Base-by-base conservation (phyloP, 2,329 filamentous ascomycete species). In the Aspergillus thermomutatus region DNA sequence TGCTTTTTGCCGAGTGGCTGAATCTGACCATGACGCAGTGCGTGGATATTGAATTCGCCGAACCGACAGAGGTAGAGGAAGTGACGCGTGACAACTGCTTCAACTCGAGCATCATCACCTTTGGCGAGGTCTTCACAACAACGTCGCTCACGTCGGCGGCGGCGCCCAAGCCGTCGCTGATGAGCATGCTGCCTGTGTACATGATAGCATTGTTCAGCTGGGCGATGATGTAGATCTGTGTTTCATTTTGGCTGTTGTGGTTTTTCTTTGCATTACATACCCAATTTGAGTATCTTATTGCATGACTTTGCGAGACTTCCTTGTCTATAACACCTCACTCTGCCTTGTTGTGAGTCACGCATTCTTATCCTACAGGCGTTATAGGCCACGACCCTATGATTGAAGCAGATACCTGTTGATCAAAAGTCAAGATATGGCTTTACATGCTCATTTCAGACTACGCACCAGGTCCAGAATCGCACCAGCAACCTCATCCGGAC, bases 31-130 rank as follows among this genome's bases (percentile, higher is more conserved):
- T 3, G 26, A 34, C 50, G 14, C 57, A 96, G 91, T 97, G 94
- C 71, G 92, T 95, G 65, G 93, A 97, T 70, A 95, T 97, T 67
- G 93, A 89, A 49, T 95, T 97, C 66, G 90, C 88, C 49, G 89
- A 92, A 1, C 89, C 90, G 25, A 78, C 85, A 66, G 88, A 96
- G 70, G 86, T 96, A 50, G 79, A 79, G 55, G 80, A 88, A 64
- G 90, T 97, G 63, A 96, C 89, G 70, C 79, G 82, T 57, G 82
- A 85, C 14, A 97, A 96, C 77, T 97, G 93, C 81, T 92, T 88
- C 81, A 97, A 97, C 79, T 90, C 87, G 58, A 86, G 83, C 48
- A 80, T 90, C 55, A 86, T 96, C 65, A 83, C 83, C 61, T 92
- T 94, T 79, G 83, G 89, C 54, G 82, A 87, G 62, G 80, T 96